Evolutionary conservation across 768 basidiomycete species (phyloP).

Genomic region (Rhizopogon rudus): DNA sequence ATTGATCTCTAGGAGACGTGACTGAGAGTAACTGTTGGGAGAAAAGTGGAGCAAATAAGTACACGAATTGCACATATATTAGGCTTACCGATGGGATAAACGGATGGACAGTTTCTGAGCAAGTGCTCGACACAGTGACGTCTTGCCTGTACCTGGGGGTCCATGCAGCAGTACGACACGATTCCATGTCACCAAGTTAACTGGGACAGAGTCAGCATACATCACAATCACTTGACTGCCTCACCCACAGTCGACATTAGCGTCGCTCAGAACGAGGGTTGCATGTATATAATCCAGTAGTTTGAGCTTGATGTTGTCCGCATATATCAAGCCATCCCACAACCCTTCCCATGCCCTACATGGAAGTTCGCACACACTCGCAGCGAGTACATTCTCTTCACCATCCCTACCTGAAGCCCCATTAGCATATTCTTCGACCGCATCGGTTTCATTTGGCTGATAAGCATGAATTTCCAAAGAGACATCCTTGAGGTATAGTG

Average conservation of each 20-base stretch:
- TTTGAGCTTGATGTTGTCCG: conserved; percentile 76
- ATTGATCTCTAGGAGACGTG: conserved; percentile 93
- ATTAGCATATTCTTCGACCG: conserved; percentile 70
- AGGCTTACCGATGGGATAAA: conserved; percentile 68
- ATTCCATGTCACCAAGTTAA: conserved; percentile 94
- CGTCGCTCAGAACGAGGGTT: conserved; percentile 89
- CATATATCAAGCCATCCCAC: conserved; percentile 90
- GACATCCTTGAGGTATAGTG: conserved; percentile 53
- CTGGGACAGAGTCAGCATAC: conserved; percentile 30
- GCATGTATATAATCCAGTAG: conserved; percentile 94
- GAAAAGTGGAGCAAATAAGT: conserved; percentile 1
- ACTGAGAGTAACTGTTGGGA: conserved; percentile 66
- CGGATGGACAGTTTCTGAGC: conserved; percentile 95
- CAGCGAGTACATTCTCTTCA: conserved; percentile 80
- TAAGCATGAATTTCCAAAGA: conserved; percentile 84
- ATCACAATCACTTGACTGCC: neutral
- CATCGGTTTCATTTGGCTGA: conserved; percentile 64
- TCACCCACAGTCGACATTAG: conserved; percentile 72
- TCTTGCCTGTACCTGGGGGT: conserved; percentile 97
- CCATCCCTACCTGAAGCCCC: conserved; percentile 44
- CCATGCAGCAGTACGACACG: conserved; percentile 92
- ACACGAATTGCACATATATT: neutral
- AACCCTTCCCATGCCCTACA: conserved; percentile 81
- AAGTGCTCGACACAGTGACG: conserved; percentile 88
- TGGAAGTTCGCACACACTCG: conserved; percentile 86